A percentile compares a stretch with the other conserved stretches of the same genome.
These are phyloP conservation scores for Daldinia concentrica DNA, from an alignment of 495 filamentous ascomycete species.

Conservation along the genomic window DNA sequence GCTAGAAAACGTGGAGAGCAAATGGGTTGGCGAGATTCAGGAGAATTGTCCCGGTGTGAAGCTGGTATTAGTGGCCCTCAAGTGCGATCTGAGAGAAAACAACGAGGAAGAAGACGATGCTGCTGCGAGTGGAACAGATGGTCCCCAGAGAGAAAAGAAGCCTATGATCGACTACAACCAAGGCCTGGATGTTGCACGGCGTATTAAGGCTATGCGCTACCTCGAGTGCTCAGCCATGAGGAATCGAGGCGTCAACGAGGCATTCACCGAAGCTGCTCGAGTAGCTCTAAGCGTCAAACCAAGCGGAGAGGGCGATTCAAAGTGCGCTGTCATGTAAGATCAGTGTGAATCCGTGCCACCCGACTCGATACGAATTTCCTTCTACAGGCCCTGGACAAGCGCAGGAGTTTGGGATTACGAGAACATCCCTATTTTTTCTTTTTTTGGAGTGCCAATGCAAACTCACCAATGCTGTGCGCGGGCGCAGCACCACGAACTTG, in stretches of 20 bases:
- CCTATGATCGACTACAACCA: constrained; percentile 90
- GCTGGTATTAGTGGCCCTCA: constrained; percentile 93
- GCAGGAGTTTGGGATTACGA: constrained; percentile 38
- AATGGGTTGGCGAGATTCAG: constrained; percentile 97
- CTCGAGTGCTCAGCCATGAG: constrained; percentile 98
- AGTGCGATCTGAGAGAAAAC: constrained; percentile 90
- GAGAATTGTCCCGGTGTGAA: constrained; percentile 97
- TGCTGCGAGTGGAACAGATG: constrained; percentile 47
- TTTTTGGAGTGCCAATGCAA: constrained; percentile 14
- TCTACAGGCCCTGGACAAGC: constrained; percentile 34
- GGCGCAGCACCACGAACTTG: constrained; percentile 12
- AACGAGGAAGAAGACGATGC: constrained; percentile 64
- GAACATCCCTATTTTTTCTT: constrained; percentile 27
- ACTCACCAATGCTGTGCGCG: background rate
- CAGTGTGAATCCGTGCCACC: background rate
- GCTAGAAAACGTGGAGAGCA: constrained; percentile 96
- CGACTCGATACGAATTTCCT: constrained; percentile 40
- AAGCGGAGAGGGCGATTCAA: constrained; percentile 75
- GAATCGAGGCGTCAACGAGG: constrained; percentile 96
- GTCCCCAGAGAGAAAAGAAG: constrained; percentile 64
- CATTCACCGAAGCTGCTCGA: constrained; percentile 96
- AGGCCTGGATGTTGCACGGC: constrained; percentile 89
- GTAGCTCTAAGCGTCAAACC: constrained; percentile 95
- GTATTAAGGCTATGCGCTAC: constrained; percentile 88
- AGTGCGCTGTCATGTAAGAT: constrained; percentile 66